phyloP scores from a whole-genome alignment of 345 rosid species.

The Microcos paniculata region DNA sequence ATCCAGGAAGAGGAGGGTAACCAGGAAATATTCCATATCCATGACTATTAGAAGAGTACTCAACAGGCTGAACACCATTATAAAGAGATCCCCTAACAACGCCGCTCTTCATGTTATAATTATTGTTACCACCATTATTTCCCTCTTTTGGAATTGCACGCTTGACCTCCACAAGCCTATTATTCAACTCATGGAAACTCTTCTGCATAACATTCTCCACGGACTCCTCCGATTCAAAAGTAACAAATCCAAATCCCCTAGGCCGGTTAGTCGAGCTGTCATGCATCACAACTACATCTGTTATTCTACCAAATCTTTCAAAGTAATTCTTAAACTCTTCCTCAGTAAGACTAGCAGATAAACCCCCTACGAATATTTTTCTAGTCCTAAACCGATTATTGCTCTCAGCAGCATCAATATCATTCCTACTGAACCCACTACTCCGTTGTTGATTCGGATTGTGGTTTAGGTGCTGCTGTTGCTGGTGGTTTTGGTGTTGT shows the following conservation, averaged over 20 bases:
- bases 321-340: conserved; percentile 73
- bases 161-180: conserved; percentile 75
- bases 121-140: conserved; percentile 27
- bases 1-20: conserved; percentile 28
- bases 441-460: conserved; percentile 18
- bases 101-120: conserved; percentile 11
- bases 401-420: conserved; percentile 24
- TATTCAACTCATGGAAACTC: conserved; percentile 59
- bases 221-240: conserved; percentile 67
- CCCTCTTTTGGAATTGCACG: conserved; percentile 83
- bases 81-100: conserved; percentile 11
- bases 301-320: conserved; percentile 65
- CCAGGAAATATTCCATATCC: conserved; percentile 33
- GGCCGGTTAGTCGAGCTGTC: conserved; percentile 68
- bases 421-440: conserved; percentile 22
- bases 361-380: conserved; percentile 87
- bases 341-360: conserved; percentile 57
- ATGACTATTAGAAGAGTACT: conserved; percentile 26
- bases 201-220: conserved; percentile 64
- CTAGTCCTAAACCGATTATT: conserved; percentile 38
- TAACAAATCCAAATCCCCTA: conserved; percentile 87
- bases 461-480: conserved; percentile 25
- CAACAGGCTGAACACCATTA: conserved; percentile 25
- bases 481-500: conserved; percentile 34
- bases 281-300: conserved; percentile 84